phyloP scores from a whole-genome alignment of 2,329 filamentous ascomycete species.

The Pseudogymnoascus sp. region DNA sequence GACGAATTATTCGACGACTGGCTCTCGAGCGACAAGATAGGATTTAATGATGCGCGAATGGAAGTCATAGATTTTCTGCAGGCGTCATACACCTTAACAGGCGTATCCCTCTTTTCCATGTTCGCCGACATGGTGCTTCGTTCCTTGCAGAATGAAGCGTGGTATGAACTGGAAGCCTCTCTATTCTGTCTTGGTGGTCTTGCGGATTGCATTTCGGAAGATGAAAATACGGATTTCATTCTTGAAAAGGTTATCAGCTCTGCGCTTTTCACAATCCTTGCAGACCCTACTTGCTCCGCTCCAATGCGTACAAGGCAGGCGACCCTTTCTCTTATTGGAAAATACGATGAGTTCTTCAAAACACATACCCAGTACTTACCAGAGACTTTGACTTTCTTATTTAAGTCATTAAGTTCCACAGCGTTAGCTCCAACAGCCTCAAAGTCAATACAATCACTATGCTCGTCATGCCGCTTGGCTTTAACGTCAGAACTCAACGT shows the following conservation, averaged over 20 bases:
- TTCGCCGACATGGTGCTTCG: slow-evolving; percentile 51
- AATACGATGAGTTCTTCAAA: slow-evolving; percentile 71
- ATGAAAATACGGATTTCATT: slow-evolving; percentile 49
- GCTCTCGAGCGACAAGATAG: slow-evolving; percentile 61
- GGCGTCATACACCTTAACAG: slow-evolving; percentile 58
- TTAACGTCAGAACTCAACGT: slow-evolving; percentile 60
- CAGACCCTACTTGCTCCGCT: slow-evolving; percentile 43
- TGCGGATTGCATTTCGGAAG: slow-evolving; percentile 57
- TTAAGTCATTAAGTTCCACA: slow-evolving; percentile 58
- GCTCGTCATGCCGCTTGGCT: slow-evolving; percentile 64
- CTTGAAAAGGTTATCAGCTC: slow-evolving; percentile 56
- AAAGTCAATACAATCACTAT: slow-evolving; percentile 66
- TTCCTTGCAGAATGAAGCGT: slow-evolving; percentile 42
- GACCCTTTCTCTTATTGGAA: slow-evolving; percentile 62
- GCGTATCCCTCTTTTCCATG: slow-evolving; percentile 46
- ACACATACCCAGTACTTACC: slow-evolving; percentile 61
- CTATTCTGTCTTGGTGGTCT: slow-evolving; percentile 59
- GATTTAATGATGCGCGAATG: slow-evolving; percentile 65
- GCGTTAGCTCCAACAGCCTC: slow-evolving; percentile 61
- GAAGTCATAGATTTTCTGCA: slow-evolving; percentile 75
- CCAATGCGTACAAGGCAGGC: slow-evolving; percentile 60
- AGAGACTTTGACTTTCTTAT: slow-evolving; percentile 65
- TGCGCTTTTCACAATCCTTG: slow-evolving; percentile 48
- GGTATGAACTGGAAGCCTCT: slow-evolving; percentile 54
- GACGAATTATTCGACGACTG: slow-evolving; percentile 51